A percentile compares a stretch with the other conserved stretches of the same genome.
These are phyloP conservation scores for Abelmoschus esculentus DNA, from an alignment of 345 rosid species.

Conservation along the genomic window DNA sequence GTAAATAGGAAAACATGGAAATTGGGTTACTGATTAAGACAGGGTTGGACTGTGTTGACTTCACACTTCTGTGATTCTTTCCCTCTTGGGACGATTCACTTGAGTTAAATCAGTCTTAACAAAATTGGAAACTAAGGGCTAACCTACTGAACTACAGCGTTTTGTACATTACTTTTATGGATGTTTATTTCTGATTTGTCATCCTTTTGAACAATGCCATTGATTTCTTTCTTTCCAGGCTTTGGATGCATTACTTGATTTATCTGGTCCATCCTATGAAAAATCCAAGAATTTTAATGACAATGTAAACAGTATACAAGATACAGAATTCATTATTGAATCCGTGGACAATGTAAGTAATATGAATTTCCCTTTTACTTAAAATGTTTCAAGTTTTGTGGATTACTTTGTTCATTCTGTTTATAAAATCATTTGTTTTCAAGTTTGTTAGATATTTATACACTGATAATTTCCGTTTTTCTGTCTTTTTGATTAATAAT, in stretches of 20 bases:
- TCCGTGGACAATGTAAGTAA: constrained; percentile 50
- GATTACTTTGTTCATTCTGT: background rate
- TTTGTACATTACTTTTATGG: background rate
- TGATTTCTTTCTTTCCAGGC: constrained; percentile 46
- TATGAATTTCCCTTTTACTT: background rate
- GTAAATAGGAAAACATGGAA: background rate
- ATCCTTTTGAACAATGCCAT: background rate
- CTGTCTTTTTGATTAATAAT: background rate
- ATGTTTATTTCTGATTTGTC: background rate
- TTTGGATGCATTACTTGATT: constrained; percentile 57
- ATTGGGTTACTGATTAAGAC: background rate
- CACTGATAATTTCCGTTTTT: background rate
- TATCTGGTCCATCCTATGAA: constrained; percentile 49
- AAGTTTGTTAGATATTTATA: background rate
- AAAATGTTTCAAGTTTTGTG: background rate
- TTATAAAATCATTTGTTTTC: background rate
- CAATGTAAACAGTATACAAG: constrained; percentile 21
- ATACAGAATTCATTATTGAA: constrained; percentile 25
- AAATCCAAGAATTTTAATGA: constrained; percentile 22
- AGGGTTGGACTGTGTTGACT: background rate
- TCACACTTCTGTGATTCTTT: background rate
- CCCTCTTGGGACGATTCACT: background rate
- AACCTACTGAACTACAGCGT: background rate
- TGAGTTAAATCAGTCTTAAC: background rate
- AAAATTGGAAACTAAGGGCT: background rate